Conservation (phyloP, 2,329 filamentous ascomycete species). For the Cryphonectria naterciae region DNA sequence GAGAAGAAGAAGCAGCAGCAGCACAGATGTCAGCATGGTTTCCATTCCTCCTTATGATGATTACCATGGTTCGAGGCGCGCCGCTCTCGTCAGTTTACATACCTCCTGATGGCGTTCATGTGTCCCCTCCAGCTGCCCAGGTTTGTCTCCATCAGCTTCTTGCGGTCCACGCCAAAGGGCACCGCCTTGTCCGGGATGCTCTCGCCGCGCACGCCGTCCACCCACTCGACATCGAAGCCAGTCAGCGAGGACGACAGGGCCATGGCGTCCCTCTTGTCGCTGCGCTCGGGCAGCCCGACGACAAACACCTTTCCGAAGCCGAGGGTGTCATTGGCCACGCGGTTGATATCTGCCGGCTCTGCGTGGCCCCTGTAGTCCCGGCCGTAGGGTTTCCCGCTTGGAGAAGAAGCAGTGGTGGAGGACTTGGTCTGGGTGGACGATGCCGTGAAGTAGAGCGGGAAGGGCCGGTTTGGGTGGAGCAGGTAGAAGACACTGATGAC, state of each 20-base stretch:
- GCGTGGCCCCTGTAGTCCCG: constrained; percentile 30
- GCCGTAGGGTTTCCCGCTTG: constrained; percentile 23
- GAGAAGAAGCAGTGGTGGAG: not conserved
- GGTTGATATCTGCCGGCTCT: constrained; percentile 31
- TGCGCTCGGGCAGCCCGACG: constrained; percentile 54
- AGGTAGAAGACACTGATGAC: constrained; percentile 23
- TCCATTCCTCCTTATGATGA: not conserved
- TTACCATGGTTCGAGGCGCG: too few species aligned
- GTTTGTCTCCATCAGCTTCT: constrained; percentile 39
- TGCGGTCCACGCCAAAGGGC: constrained; percentile 41
- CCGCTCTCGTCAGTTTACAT: constrained; percentile 1
- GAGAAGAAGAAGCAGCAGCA: not conserved
- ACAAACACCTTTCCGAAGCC: constrained; percentile 46
- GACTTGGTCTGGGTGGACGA: not conserved
- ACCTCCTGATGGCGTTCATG: constrained; percentile 43
- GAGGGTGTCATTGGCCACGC: constrained; percentile 35
- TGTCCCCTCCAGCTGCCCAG: constrained; percentile 47
- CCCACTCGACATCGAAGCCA: constrained; percentile 49
- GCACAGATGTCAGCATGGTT: not conserved
- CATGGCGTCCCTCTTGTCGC: constrained; percentile 56
- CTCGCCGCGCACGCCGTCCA: constrained; percentile 49
- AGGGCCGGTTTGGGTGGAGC: constrained; percentile 15
- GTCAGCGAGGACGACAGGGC: constrained; percentile 51
- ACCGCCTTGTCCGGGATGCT: constrained; percentile 43
- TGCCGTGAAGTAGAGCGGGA: constrained; percentile 17